A percentile compares a stretch with the other conserved stretches of the same genome.
phyloP scores from a whole-genome alignment of 31 red algal species.

The Endocladia muricata region DNA sequence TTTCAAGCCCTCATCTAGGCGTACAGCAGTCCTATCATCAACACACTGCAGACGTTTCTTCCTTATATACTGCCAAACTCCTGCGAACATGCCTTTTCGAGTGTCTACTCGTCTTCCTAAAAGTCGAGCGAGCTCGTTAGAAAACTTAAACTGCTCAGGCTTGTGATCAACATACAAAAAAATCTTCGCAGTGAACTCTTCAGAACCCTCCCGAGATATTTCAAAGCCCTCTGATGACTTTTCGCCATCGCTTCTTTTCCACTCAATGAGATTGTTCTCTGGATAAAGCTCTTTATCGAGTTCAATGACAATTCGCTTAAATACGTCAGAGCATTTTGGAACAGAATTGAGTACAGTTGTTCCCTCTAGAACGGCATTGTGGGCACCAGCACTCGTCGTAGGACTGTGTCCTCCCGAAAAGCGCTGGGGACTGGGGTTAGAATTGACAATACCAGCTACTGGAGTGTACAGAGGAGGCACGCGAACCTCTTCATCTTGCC shows the following conservation, averaged over 20 bases:
- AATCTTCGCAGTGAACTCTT: constrained; percentile 71
- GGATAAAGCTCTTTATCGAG: constrained; percentile 74
- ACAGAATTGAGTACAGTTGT: constrained; percentile 22
- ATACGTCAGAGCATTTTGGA: constrained; percentile 75
- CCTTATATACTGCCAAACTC: constrained; percentile 88
- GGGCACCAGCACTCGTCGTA: not conserved
- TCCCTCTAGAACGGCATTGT: not conserved
- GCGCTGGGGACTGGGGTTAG: not conserved
- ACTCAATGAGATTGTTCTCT: constrained; percentile 85
- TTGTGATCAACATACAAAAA: constrained; percentile 78
- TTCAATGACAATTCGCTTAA: constrained; percentile 80
- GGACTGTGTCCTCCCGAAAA: not conserved
- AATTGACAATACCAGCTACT: not conserved
- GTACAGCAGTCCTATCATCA: constrained; percentile 70
- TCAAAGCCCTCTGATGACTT: constrained; percentile 86
- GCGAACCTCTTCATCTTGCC: not conserved
- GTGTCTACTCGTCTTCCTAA: constrained; percentile 68
- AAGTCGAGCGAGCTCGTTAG: constrained; percentile 60
- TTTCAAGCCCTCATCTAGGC: constrained; percentile 73
- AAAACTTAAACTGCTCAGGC: constrained; percentile 65
- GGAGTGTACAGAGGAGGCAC: not conserved
- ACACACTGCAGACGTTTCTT: constrained; percentile 68
- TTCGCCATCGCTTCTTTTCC: constrained; percentile 68
- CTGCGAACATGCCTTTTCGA: constrained; percentile 43
- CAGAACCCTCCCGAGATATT: constrained; percentile 68